Evolutionary conservation across 2,329 filamentous ascomycete genomes (phyloP).

Genomic region (Mollisia scopiformis): DNA sequence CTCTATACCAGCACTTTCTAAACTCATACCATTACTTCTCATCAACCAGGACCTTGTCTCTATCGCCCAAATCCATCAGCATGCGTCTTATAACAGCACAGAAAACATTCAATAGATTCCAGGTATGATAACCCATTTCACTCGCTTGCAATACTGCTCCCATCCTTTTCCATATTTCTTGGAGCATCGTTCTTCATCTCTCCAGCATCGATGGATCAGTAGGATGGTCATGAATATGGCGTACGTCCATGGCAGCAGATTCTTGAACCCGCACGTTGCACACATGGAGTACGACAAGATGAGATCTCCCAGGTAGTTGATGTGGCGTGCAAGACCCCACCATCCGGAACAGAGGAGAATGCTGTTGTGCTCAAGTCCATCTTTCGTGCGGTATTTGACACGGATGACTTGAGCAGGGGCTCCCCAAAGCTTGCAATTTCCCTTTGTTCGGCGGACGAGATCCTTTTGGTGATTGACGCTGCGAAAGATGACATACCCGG

Average conservation of each 20-base stretch:
- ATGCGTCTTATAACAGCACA: not conserved
- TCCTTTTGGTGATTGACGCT: conserved; percentile 50
- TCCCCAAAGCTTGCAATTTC: conserved; percentile 48
- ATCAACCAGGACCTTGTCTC: not conserved
- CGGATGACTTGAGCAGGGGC: conserved; percentile 42
- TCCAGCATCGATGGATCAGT: conserved; percentile 47
- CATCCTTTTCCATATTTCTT: conserved; percentile 49
- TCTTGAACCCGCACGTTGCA: conserved; percentile 42
- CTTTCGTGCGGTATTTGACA: conserved; percentile 44
- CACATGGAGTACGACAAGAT: conserved; percentile 45
- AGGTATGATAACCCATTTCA: not conserved
- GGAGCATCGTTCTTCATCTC: conserved; percentile 48
- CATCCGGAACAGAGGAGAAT: conserved; percentile 44
- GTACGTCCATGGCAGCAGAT: conserved; percentile 48
- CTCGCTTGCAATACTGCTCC: conserved; percentile 40
- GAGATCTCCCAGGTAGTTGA: conserved; percentile 46
- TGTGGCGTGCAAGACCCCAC: conserved; percentile 45
- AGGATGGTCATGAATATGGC: conserved; percentile 48
- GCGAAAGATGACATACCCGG: conserved; percentile 48
- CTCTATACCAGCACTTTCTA: not conserved
- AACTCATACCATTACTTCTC: not conserved
- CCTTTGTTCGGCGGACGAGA: conserved; percentile 41
- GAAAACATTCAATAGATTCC: not conserved
- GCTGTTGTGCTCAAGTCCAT: conserved; percentile 44
- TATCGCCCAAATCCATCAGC: not conserved